Base-by-base conservation (phyloP, 495 filamentous ascomycete species). In the Sporormia fimetaria region DNA sequence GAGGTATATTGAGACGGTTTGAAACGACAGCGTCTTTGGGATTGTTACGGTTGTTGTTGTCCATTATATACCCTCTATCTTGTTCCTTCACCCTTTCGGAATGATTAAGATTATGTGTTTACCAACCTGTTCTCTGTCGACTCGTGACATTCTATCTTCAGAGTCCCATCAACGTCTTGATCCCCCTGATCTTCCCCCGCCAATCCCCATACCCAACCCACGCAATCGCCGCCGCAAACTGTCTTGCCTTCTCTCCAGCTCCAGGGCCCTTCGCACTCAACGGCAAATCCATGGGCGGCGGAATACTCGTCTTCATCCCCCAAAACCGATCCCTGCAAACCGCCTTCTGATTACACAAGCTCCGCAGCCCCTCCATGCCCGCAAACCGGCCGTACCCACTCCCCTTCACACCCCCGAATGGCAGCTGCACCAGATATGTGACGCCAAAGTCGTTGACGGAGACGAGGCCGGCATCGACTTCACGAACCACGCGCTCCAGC, bases 381-480 rank as follows among this genome's bases (percentile, higher is more conserved):
- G 82, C 90, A 66, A 98, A 96, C 11, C 90, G 66, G 4, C 92
- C 90, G 59, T 96, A 95, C 2, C 90, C 90, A 27, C 80, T 87
- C 0, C 85, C 87, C 40, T 73, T 71, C 14, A 82, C 74, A 17
- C 90, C 90, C 16, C 90, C 90, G 58, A 98, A 98, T 0, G 90
- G 90, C 11, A 98, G 61, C 62, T 90, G 83, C 11, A 92, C 83
- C 17, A 87, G 81, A 60, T 98, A 98, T 54, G 75, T 94, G 11
- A 75, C 79, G 15, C 76, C 90, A 49, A 98, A 98, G 63, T 96
- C 90, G 53, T 98, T 96, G 37, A 98, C 75, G 32, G 80, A 71
- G 3, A 96, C 81, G 81, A 94, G 94, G 18, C 90, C 90, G 2
- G 80, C 77, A 38, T 78, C 73, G 37, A 96, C 71, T 16, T 71